Evolutionary conservation across 306 rosid genomes (phyloP).

Genomic region (Bauhinia variegata): DNA sequence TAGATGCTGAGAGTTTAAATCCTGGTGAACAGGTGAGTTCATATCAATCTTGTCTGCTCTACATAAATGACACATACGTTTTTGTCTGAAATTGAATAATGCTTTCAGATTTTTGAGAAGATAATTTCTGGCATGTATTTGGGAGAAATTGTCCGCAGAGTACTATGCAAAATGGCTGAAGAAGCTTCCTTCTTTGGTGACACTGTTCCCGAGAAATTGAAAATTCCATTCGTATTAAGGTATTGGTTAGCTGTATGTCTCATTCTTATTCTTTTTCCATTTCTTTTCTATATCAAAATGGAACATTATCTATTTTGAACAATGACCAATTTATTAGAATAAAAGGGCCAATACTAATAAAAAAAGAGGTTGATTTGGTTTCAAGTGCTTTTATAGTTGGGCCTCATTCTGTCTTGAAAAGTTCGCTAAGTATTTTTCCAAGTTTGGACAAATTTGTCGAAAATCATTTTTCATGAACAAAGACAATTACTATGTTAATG

Average conservation of each 20-base stretch:
- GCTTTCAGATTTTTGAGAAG: conserved; percentile 79
- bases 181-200: conserved; percentile 82
- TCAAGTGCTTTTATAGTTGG: too few relatives aligned
- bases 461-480: too few relatives aligned
- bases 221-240: conserved; percentile 70
- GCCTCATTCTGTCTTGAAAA: too few relatives aligned
- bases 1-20: conserved; percentile 85
- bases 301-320: too few relatives aligned
- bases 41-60: conserved; percentile 2
- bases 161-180: conserved; percentile 76
- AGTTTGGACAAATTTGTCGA: background rate
- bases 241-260: conserved; percentile 11
- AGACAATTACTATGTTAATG: too few relatives aligned
- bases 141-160: conserved; percentile 86
- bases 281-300: background rate
- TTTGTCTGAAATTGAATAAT: conserved; percentile 4
- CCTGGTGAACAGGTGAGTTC: conserved; percentile 79
- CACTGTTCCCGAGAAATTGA: conserved; percentile 67
- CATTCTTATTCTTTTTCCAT: background rate
- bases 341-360: too few relatives aligned
- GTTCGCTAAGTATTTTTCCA: background rate
- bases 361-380: too few relatives aligned
- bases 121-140: conserved; percentile 86
- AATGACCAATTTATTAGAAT: too few relatives aligned
- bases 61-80: background rate